Base-by-base conservation (phyloP, 1,139 yeast genomes). In the Pichia sp. region DNA sequence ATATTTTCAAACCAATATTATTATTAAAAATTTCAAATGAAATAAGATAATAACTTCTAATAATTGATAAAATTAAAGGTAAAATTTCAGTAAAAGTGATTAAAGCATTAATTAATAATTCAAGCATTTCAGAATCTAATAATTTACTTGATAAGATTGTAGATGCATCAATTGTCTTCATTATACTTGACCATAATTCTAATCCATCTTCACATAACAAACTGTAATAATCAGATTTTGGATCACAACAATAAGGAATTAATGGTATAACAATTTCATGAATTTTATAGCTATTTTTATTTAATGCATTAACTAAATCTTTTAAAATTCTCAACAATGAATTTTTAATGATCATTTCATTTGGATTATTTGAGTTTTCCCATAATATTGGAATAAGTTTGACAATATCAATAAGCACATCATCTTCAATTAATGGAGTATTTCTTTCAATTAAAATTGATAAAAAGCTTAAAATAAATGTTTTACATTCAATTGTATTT, bases 121-220 rank as follows among this genome's bases (percentile, higher is more conserved):
- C 73, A 46, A 80, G 70, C 24, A 43, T 30, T 31, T 43, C 35
- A 28, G 71, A 55, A 25, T 67, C 66, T 5, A 74, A 57, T 29
- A 87, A 66, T 31, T 68, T 65, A 20, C 68, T 63, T 6, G 74
- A 64, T 20, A 66, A 60, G 11, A 54, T 51, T 3, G 50, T 52
- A 10, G 47, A 35, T 3, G 44, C 43, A 1, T 80, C 80, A 40
- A 66, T 62, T 43, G 82, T 80, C 49, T 80, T 85, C 42, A 90
- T 63, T 4, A 87, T 60, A 0, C 83, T 73, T 34, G 76, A 68
- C 97, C 97, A 90, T 42, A 92, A 67, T 43, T 87, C 95, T 57
- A 79, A 79, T 0, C 95, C 97, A 63, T 92, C 98, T 58, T 92
- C 97, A 28, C 84, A 71, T 10, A 92, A 63, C 42, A 86, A 69